Conservation (phyloP, 1,284 basidiomycete genomes). For the Earliella scabrosa region DNA sequence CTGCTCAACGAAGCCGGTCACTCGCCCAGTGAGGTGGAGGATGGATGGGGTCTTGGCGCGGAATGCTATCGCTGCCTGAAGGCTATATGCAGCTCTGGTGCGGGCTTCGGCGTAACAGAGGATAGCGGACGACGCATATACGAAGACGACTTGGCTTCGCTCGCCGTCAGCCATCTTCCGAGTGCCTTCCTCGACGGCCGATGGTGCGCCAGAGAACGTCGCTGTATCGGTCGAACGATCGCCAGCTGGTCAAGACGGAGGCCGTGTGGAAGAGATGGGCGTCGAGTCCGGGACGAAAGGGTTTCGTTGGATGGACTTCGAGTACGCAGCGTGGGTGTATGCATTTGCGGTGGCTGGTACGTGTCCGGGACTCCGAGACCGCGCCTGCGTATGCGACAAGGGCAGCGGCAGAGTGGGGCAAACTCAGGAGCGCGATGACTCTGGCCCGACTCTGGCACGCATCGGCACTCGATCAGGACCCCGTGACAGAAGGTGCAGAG, state of each 20-base stretch:
- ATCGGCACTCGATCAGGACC: conserved; percentile 58
- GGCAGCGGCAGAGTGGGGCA: conserved; percentile 45
- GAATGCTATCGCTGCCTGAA: conserved; percentile 70
- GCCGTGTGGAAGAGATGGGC: conserved; percentile 49
- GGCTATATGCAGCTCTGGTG: conserved; percentile 60
- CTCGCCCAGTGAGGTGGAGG: conserved; percentile 72
- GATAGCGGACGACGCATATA: conserved; percentile 54
- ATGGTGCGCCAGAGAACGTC: conserved; percentile 64
- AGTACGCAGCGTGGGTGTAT: conserved; percentile 57
- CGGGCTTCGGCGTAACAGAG: conserved; percentile 63
- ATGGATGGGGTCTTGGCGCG: conserved; percentile 58
- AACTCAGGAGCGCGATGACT: conserved; percentile 69
- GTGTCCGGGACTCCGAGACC: conserved; percentile 50
- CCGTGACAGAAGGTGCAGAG: conserved; percentile 5
- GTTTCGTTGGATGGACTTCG: conserved; percentile 63
- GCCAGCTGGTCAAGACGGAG: conserved; percentile 63
- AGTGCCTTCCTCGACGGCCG: conserved; percentile 57
- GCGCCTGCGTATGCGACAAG: conserved; percentile 40
- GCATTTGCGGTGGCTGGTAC: conserved; percentile 69
- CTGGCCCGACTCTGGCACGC: conserved; percentile 46
- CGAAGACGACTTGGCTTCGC: conserved; percentile 47
- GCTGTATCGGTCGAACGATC: conserved; percentile 60
- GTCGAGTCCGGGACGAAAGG: conserved; percentile 67
- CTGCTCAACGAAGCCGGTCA: too few relatives aligned
- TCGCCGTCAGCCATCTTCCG: conserved; percentile 57